Conservation (phyloP, 345 rosid genomes). For the Brassica incana region DNA sequence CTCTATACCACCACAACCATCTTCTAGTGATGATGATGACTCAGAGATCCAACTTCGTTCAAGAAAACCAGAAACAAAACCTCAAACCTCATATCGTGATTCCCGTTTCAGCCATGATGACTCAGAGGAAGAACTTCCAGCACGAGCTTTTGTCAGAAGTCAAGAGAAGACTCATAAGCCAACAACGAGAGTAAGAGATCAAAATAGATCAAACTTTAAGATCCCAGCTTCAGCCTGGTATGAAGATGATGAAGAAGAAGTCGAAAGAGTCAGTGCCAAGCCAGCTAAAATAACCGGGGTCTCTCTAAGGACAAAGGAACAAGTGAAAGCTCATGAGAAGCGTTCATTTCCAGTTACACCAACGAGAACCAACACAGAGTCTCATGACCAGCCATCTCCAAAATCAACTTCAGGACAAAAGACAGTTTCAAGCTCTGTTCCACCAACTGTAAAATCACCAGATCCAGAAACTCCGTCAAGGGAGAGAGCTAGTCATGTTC, state of each 20-base stretch:
- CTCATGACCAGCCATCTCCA: constrained; percentile 37
- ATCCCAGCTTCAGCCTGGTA: constrained; percentile 37
- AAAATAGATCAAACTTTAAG: constrained; percentile 18
- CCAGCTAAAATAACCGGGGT: constrained; percentile 18
- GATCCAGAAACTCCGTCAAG: constrained; percentile 41
- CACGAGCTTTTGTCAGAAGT: constrained; percentile 3
- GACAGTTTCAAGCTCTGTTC: constrained; percentile 16
- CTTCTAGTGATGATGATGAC: constrained; percentile 41
- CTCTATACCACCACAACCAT: constrained; percentile 26
- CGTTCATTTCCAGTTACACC: constrained; percentile 17
- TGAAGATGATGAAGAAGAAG: constrained; percentile 43
- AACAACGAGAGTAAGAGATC: constrained; percentile 16
- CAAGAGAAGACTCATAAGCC: constrained; percentile 30
- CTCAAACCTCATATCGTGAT: constrained; percentile 12
- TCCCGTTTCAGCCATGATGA: constrained; percentile 16
- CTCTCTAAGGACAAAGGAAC: constrained; percentile 36
- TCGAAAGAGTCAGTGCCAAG: constrained; percentile 25
- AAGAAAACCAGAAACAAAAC: constrained; percentile 27
- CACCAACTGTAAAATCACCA: constrained; percentile 23
- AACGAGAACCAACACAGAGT: constrained; percentile 30
- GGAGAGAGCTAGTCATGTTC: constrained; percentile 65
- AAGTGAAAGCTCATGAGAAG: constrained; percentile 31
- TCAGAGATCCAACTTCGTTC: constrained; percentile 42
- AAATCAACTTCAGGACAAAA: constrained; percentile 18
- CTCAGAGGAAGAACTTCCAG: constrained; percentile 22